Percentiles rank a stretch among this genome's conserved stretches.
phyloP scores from a whole-genome alignment of 1,284 basidiomycete genomes.

The Volvariella surrecta region DNA sequence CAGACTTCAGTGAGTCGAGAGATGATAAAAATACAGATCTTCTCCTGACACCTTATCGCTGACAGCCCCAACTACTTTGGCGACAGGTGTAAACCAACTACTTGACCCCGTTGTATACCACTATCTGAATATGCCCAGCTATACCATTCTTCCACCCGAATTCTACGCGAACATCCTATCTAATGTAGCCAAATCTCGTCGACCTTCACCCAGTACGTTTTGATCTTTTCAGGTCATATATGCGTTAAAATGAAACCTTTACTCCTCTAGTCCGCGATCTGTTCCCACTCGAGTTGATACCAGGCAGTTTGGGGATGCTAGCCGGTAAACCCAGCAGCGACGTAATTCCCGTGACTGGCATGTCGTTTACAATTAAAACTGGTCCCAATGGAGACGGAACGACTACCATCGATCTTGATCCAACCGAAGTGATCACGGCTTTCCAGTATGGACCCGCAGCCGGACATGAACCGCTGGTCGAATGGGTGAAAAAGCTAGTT shows the following conservation, averaged over 20 bases:
- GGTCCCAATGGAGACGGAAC: slow-evolving; percentile 32
- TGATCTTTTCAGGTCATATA: neutral
- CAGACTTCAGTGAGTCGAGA: too few relatives aligned
- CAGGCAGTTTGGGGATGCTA: slow-evolving; percentile 76
- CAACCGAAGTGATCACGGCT: slow-evolving; percentile 44
- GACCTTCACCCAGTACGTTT: slow-evolving; percentile 45
- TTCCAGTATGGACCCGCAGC: slow-evolving; percentile 72
- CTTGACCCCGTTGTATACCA: too few relatives aligned
- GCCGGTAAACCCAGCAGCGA: slow-evolving; percentile 76
- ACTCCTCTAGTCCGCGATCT: slow-evolving; percentile 39
- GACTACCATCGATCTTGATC: slow-evolving; percentile 36
- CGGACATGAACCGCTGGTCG: slow-evolving; percentile 53
- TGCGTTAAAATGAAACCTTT: neutral
- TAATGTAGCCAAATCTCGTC: slow-evolving; percentile 35
- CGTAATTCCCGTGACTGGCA: slow-evolving; percentile 78
- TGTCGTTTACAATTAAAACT: slow-evolving; percentile 46
- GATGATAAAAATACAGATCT: too few relatives aligned
- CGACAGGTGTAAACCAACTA: too few relatives aligned
- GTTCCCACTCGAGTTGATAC: slow-evolving; percentile 62
- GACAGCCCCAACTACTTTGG: too few relatives aligned
- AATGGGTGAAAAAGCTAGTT: slow-evolving; percentile 61
- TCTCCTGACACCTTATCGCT: too few relatives aligned
- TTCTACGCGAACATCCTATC: slow-evolving; percentile 46
- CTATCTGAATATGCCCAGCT: too few relatives aligned
- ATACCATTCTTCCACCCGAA: slow-evolving; percentile 26